phyloP scores from a whole-genome alignment of 2,329 filamentous ascomycete species.

The Beauveria sp. region DNA sequence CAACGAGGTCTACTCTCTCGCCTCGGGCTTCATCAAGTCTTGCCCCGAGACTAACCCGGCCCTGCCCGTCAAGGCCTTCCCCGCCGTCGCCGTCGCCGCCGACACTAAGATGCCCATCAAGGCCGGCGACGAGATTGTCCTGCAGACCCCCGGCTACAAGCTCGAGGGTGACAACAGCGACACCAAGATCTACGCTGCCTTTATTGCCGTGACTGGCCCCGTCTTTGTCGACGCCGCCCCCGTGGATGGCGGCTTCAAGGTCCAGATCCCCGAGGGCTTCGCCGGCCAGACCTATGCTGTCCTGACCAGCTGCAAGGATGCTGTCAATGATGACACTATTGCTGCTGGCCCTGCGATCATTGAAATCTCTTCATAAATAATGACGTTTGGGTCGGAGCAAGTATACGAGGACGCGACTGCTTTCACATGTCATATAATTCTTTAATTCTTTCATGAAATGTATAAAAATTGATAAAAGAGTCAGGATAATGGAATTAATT shows the following conservation, averaged over 20 bases:
- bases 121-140: slow-evolving; percentile 2
- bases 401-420: background rate
- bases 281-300: slow-evolving; percentile 29
- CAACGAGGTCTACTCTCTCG: slow-evolving; percentile 64
- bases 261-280: slow-evolving; percentile 16
- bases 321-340: slow-evolving; percentile 26
- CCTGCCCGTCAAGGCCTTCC: slow-evolving; percentile 59
- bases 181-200: slow-evolving; percentile 25
- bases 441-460: background rate
- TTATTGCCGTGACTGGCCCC: slow-evolving; percentile 23
- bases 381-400: background rate
- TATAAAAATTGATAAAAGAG: background rate
- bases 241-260: slow-evolving; percentile 16
- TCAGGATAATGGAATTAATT: background rate
- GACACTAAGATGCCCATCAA: slow-evolving; percentile 19
- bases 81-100: slow-evolving; percentile 33
- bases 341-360: slow-evolving; percentile 28
- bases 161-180: slow-evolving; percentile 19
- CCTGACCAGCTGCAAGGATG: slow-evolving; percentile 25
- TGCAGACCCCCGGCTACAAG: slow-evolving; percentile 16
- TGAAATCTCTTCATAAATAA: slow-evolving; percentile 17
- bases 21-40: slow-evolving; percentile 62
- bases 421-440: background rate
- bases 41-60: slow-evolving; percentile 57
- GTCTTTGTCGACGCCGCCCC: slow-evolving; percentile 16